Percentiles rank a stretch among this genome's conserved stretches.
phyloP scores from a whole-genome alignment of 805 yeast species.

The Sugiyamaella smithiae region DNA sequence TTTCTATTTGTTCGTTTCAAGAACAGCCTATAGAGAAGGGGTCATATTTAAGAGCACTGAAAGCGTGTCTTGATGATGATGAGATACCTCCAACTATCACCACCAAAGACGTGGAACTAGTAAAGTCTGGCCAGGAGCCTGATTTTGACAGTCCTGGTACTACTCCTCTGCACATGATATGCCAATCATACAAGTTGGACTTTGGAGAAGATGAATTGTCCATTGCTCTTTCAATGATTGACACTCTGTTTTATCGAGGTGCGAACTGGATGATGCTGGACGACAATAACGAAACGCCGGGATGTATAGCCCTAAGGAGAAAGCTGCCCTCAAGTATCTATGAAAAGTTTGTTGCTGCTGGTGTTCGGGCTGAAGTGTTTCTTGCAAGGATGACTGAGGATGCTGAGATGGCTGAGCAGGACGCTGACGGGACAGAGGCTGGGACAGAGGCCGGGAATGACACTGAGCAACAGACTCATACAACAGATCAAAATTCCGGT shows the following conservation, averaged over 20 bases:
- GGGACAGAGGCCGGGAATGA: slow-evolving; percentile 5
- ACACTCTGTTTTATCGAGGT: slow-evolving; percentile 71
- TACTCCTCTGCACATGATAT: slow-evolving; percentile 73
- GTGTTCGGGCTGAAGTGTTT: slow-evolving; percentile 83
- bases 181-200: slow-evolving; percentile 45
- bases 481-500: slow-evolving; percentile 18
- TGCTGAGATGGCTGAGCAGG: slow-evolving; percentile 18
- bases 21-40: slow-evolving; percentile 17
- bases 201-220: slow-evolving; percentile 46
- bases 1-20: slow-evolving; percentile 18
- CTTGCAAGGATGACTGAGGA: slow-evolving; percentile 65
- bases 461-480: slow-evolving; percentile 23
- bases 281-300: slow-evolving; percentile 72
- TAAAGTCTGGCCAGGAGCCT: slow-evolving; percentile 12
- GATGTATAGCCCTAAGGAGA: slow-evolving; percentile 66
- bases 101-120: slow-evolving; percentile 60
- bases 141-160: slow-evolving; percentile 50
- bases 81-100: slow-evolving; percentile 77
- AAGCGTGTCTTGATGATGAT: slow-evolving; percentile 51
- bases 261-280: slow-evolving; percentile 90
- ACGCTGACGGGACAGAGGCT: slow-evolving; percentile 12
- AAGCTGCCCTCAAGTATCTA: slow-evolving; percentile 49
- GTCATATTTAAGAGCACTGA: slow-evolving; percentile 32
- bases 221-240: slow-evolving; percentile 54
- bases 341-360: slow-evolving; percentile 65